Evolutionary conservation across 768 basidiomycete genomes (phyloP).

Genomic region (Termitomyces sp.): DNA sequence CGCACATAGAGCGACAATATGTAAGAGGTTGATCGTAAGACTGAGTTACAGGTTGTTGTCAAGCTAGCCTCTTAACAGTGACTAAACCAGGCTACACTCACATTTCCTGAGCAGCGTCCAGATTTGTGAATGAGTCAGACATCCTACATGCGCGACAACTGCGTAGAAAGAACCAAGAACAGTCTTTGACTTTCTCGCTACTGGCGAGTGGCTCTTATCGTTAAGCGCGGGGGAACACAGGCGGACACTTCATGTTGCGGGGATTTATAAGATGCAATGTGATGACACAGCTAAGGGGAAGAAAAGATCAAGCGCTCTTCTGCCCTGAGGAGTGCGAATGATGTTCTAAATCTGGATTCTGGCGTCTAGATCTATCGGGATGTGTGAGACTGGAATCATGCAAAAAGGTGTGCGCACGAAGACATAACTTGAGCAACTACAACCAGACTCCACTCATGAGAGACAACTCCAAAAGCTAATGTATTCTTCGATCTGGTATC

Average conservation of each 20-base stretch:
- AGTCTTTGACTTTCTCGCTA: background rate
- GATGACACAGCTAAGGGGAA: no score
- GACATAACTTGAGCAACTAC: background rate
- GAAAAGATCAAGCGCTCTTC: background rate
- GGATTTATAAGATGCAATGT: background rate
- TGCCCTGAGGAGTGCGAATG: background rate
- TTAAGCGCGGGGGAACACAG: background rate
- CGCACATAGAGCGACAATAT: background rate
- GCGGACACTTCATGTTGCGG: background rate
- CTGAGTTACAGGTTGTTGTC: background rate
- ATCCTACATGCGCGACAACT: background rate
- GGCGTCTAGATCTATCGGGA: background rate
- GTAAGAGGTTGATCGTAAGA: background rate
- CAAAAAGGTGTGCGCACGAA: no score
- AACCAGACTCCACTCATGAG: background rate
- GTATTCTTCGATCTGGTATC: no score
- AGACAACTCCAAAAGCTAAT: background rate
- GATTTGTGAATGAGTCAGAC: background rate
- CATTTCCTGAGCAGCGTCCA: background rate
- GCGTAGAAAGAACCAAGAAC: background rate
- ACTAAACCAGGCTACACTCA: background rate
- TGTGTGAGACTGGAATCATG: no score
- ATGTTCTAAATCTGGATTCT: background rate
- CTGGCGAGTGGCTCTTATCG: background rate
- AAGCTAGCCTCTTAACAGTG: background rate